Evolutionary conservation across 208 protist species (phyloP), one percentile per base, ranked within the genome.

Genomic region (Trypanosomatidae sp.): DNA sequence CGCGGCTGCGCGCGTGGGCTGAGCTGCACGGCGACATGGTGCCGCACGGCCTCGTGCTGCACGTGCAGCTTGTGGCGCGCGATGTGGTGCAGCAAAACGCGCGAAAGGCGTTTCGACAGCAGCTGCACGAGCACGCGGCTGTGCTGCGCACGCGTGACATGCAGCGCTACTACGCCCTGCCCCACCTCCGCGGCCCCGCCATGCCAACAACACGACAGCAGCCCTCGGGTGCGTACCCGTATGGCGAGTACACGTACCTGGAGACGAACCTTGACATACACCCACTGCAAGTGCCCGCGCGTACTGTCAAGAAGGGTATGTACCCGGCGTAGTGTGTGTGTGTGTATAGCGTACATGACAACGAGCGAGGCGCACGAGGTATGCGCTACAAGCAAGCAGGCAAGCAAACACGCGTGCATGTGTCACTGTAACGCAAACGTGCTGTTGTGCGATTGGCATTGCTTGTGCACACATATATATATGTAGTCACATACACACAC

Each of bases 161-260:
- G 77, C 68, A 66, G 63, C 62, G 70, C 7, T 87, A 87, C 48
- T 87, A 87, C 53, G 61, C 77, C 6, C 38, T 87, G 43, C 77
- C 77, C 26, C 45, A 87, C 61, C 37, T 82, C 25, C 53, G 56
- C 6, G 72, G 72, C 1, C 66, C 73, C 1, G 55, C 72, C n/a
- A 79, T 87, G 72, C 77, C 77, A 18, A 52, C 46, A 48, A 33
- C 28, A 43, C 53, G 71, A 23, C 30, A 46, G 40, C 72, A 82
- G 46, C 50, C 77, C 1, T 61, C 61, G 15, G 77, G 77, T 5
- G 53, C 38, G 18, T 82, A 66, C 45, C 72, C 71, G 20, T 62
- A 62, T 38, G 77, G 77, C 4, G 70, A 72, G 46, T 87, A 60
- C 25, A 77, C 61, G 1, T 53, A 60, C 13, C 81, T 81, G 69